Evolutionary conservation across 2,329 filamentous ascomycete genomes (phyloP), one percentile per base, ranked within the genome.

Genomic region (Fusarium sarcochroum): DNA sequence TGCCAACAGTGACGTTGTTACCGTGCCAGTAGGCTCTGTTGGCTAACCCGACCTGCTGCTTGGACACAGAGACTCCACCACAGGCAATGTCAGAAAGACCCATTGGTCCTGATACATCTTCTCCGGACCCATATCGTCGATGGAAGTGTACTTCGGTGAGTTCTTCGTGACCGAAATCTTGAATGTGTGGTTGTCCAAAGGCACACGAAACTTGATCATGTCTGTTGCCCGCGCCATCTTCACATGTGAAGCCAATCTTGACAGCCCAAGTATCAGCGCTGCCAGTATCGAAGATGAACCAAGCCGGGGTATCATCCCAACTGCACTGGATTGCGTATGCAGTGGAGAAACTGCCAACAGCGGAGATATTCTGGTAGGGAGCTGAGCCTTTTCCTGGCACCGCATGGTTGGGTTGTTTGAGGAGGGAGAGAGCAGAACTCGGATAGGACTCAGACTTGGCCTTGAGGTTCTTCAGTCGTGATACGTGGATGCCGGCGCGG

Each of bases 181-280:
- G 73, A 9, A 82, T 71, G 25, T 79, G 76, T 1, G 78, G 69
- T 8, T 75, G 72, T 0, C 84, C 83, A 50, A 86, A 84, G 4
- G 74, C 75, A 66, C 84, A 86, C 3, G 71, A 62, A 3, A 68
- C 62, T 35, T 78, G 76, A 3, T 76, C 67, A 23, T 76, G 73
- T 9, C 72, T 58, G 8, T 72, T 65, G 17, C 81, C 80, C 1
- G 68, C 58, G n/a, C 66, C 71, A 58, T 81, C 79, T 35, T 80
- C 72, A 65, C 85, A 87, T 42, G 74, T 71, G 63, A 85, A 85
- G 30, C 78, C 77, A 2, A 70, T 72, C 13, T 76, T 76, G 34
- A 80, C 79, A 3, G 81, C 79, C 84, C 84, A 87, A 1, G 84
- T 86, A 63, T 87, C 85, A 21, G 84, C 81, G 70, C 83, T 85